These are phyloP conservation scores for Groenewaldozyma sp. DNA, from an alignment of 1,139 yeast species.

Conservation along the genomic window DNA sequence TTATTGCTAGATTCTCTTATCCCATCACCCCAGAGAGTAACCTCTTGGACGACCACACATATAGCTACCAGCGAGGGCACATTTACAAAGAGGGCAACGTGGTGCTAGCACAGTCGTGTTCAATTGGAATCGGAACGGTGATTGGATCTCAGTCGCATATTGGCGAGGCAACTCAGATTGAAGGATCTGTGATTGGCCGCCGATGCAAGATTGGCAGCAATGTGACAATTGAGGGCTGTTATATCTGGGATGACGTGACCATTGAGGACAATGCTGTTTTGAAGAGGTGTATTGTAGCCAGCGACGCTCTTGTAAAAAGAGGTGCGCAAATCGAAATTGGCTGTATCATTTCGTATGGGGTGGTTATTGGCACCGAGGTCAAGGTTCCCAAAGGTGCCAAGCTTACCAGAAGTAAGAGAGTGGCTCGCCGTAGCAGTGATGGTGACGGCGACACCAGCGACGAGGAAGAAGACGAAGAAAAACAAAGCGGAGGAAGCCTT, in stretches of 20 bases:
- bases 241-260: slow-evolving; percentile 74
- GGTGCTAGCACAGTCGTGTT: slow-evolving; percentile 85
- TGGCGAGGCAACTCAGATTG: slow-evolving; percentile 42
- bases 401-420: slow-evolving; percentile 12
- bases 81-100: slow-evolving; percentile 78
- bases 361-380: slow-evolving; percentile 43
- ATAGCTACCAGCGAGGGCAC: slow-evolving; percentile 72
- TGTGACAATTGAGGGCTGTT: slow-evolving; percentile 61
- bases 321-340: slow-evolving; percentile 52
- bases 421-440: slow-evolving; percentile 17
- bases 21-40: slow-evolving; percentile 88
- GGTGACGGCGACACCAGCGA: slow-evolving; percentile 22
- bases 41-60: slow-evolving; percentile 58
- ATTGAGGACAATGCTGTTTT: slow-evolving; percentile 59
- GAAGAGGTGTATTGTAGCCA: slow-evolving; percentile 60
- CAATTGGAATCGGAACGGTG: slow-evolving; percentile 62
- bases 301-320: slow-evolving; percentile 45
- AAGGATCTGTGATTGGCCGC: slow-evolving; percentile 75
- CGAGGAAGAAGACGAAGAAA: slow-evolving; percentile 11
- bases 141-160: slow-evolving; percentile 69
- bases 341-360: slow-evolving; percentile 71
- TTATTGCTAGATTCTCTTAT: slow-evolving; percentile 83
- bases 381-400: slow-evolving; percentile 18
- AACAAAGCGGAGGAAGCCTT: no score
- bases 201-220: slow-evolving; percentile 76